Evolutionary conservation across 2,329 filamentous ascomycete genomes (phyloP).

Genomic region (Neurospora sp.): DNA sequence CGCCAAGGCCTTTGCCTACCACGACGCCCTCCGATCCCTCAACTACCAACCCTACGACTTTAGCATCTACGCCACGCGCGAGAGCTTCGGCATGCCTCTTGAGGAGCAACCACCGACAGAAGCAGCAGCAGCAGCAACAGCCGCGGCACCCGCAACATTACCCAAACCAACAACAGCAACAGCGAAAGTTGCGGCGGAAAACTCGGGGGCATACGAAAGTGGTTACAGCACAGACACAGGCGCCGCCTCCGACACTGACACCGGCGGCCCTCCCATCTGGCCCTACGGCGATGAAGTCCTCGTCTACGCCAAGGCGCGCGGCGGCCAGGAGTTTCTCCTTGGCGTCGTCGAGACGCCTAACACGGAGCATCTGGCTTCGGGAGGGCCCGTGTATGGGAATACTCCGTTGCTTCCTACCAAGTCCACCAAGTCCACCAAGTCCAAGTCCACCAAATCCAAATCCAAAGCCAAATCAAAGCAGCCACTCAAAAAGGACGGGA

Average conservation of each 20-base stretch:
- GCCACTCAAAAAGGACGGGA: neutral
- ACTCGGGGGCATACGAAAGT: neutral
- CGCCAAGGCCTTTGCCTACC: conserved; percentile 28
- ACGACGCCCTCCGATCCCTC: conserved; percentile 21
- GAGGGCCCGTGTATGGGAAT: conserved; percentile 3
- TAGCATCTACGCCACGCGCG: conserved; percentile 20
- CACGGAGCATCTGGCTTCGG: conserved; percentile 19
- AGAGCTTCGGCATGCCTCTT: neutral
- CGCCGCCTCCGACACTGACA: neutral
- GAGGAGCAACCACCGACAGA: neutral
- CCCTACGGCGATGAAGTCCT: conserved; percentile 28
- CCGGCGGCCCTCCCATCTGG: conserved; percentile 19
- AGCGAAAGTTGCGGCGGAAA: neutral
- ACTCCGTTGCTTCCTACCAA: conserved; percentile 8
- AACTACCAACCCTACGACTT: conserved; percentile 30
- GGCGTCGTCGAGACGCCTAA: conserved; percentile 29
- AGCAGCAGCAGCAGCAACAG: neutral
- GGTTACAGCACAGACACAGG: neutral
- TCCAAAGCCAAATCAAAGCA: neutral
- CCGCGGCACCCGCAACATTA: neutral
- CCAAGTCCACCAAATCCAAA: too few species aligned
- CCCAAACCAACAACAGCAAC: neutral
- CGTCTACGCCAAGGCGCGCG: conserved; percentile 26
- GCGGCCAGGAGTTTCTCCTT: conserved; percentile 29
- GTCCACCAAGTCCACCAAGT: neutral